Percentiles rank a stretch among this genome's conserved stretches.
Evolutionary conservation across 78 protist species (phyloP).

Genomic region (Chrysochromulina parva): DNA sequence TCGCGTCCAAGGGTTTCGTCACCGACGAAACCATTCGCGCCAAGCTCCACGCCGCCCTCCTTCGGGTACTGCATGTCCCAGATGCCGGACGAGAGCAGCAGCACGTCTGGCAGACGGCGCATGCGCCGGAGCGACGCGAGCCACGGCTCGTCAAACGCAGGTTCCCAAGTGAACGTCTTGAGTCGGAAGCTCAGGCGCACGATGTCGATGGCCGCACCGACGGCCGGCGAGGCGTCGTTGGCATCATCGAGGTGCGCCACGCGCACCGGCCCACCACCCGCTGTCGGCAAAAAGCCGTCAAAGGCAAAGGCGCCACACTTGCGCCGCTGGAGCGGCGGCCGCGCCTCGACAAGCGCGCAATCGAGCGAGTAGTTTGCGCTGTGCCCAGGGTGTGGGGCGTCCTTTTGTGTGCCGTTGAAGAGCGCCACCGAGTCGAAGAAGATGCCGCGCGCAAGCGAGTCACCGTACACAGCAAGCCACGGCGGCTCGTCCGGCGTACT

Average conservation of each 20-base stretch:
- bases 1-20: no score
- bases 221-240: no score
- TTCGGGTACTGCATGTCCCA: constrained; percentile 7
- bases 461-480: neutral
- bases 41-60: neutral
- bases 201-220: no score
- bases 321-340: neutral
- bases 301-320: neutral
- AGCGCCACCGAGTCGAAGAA: neutral
- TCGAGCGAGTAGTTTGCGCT: neutral
- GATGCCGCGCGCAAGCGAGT: neutral
- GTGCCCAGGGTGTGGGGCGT: neutral
- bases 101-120: neutral
- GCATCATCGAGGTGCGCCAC: no score
- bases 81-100: neutral
- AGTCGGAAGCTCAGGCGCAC: neutral
- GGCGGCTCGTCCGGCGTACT: neutral
- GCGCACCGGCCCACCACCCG: neutral
- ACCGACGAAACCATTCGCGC: neutral
- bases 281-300: no score
- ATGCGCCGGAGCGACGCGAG: neutral
- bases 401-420: neutral
- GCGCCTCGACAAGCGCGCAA: neutral
- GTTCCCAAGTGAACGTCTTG: neutral
- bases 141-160: neutral